Conservation (phyloP, 2,329 filamentous ascomycete species). For the Metarhizium robertsii region DNA sequence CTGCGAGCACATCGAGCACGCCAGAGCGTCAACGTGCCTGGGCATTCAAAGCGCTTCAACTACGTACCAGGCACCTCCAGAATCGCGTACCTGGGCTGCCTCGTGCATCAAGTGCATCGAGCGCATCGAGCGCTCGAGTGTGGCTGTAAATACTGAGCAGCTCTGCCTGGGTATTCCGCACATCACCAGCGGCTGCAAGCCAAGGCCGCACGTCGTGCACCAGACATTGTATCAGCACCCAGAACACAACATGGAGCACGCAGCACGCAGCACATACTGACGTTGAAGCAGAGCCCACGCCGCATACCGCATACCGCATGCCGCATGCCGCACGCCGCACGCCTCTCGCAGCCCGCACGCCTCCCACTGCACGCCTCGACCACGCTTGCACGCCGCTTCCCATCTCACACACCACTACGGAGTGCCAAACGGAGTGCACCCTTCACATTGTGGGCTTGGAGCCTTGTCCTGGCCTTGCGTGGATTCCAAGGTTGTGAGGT, state of each 20-base stretch:
- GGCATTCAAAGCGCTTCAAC: too few species aligned
- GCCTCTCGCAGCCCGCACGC: not conserved
- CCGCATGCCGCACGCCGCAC: constrained; percentile 3
- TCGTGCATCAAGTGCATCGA: not conserved
- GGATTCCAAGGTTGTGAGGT: not conserved
- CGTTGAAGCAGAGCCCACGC: not conserved
- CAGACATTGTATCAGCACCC: not conserved
- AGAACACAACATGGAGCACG: not conserved
- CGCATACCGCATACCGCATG: constrained; percentile 1
- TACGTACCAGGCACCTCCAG: too few species aligned
- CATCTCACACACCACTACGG: not conserved
- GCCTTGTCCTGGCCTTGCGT: not conserved
- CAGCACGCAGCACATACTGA: not conserved
- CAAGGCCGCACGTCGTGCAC: not conserved
- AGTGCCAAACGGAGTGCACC: not conserved
- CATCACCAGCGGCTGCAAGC: constrained; percentile 3
- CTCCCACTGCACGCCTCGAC: not conserved
- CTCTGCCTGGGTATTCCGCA: not conserved
- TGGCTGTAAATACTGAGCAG: not conserved
- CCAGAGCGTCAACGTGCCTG: too few species aligned
- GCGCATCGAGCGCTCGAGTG: not conserved
- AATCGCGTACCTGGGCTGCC: too few species aligned
- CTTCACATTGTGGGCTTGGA: not conserved
- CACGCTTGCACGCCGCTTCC: not conserved
- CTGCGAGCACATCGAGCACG: too few species aligned